Evolutionary conservation across 805 yeast genomes (phyloP), one percentile per base, ranked within the genome.

Genomic region (Candida nitratophila): DNA sequence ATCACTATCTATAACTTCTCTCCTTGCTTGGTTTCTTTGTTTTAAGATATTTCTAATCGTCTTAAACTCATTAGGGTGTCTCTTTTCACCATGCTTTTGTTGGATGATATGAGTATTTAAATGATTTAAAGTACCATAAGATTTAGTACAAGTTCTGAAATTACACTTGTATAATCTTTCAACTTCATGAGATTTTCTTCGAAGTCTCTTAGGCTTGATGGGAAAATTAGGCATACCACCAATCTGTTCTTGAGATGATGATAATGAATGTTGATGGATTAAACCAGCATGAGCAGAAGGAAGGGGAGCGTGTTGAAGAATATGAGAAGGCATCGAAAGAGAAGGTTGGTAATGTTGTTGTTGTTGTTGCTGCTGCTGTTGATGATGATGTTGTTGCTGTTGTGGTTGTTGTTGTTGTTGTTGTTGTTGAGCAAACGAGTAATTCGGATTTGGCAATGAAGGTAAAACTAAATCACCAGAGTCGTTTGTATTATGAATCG

Each of bases 101-200:
- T 73, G 64, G 1, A 66, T 52, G 32, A 77, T 73, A 53, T 77
- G 83, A 14, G 81, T 77, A 50, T 77, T 77, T 31, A 77, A 59
- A 54, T 77, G 83, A 54, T 78, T 77, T 35, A 77, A 64, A 4
- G 83, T 78, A 14, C 83, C 83, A 52, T 77, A 77, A 9, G 76
- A 73, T 58, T 78, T 78, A 8, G 64, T 59, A 47, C 83, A 78
- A 11, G 64, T 65, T 22, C 61, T 59, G 50, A 54, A 70, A 42
- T 65, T 74, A 55, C 83, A 77, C 20, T 60, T 63, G 56, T 77
- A 77, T 4, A 76, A 50, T 39, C 83, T 66, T 47, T 74, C 79
- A 53, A 78, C 75, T 53, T 78, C 82, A 44, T 73, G 70, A 40
- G 72, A 76, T 45, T 70, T 72, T 41, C 81, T 65, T 47, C 83